Conservation (phyloP, 495 filamentous ascomycete species). For the Trichoderma asperelloides region DNA sequence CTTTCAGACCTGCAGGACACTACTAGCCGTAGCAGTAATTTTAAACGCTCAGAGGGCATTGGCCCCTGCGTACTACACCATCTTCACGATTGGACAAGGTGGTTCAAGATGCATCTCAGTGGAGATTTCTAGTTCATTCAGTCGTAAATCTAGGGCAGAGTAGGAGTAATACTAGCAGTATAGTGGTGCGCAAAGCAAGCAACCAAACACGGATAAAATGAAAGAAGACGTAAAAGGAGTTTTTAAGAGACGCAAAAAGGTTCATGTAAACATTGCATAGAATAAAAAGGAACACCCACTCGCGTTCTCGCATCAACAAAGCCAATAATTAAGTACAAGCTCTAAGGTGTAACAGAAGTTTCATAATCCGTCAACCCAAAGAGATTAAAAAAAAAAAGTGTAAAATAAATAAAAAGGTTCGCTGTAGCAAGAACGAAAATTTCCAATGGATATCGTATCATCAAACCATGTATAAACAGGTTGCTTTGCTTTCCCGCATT, state of each 20-base stretch:
- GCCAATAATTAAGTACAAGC: not conserved
- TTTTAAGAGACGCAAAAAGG: not conserved
- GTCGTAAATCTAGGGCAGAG: too few relatives aligned
- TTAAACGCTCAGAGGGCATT: too few relatives aligned
- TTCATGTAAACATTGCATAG: not conserved
- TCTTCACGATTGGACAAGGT: not conserved
- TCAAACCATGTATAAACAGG: slow-evolving; percentile 1
- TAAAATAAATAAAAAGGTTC: not conserved
- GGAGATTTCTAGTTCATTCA: too few relatives aligned
- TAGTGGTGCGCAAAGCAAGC: not conserved
- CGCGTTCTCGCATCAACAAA: not conserved
- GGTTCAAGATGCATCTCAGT: not conserved
- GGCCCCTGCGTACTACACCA: not conserved
- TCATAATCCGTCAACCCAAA: not conserved
- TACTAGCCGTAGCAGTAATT: not conserved
- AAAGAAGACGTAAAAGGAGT: not conserved
- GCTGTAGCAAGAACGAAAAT: not conserved
- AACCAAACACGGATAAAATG: not conserved
- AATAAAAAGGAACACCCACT: not conserved
- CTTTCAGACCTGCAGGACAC: not conserved
- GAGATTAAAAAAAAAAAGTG: not conserved
- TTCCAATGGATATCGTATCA: not conserved
- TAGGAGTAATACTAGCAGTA: too few relatives aligned
- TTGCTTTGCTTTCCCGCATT: not conserved
- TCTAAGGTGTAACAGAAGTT: not conserved